These are phyloP conservation scores for Mortierella claussenii DNA, from an alignment of 192 early-diverging fungal species.

Conservation along the genomic window DNA sequence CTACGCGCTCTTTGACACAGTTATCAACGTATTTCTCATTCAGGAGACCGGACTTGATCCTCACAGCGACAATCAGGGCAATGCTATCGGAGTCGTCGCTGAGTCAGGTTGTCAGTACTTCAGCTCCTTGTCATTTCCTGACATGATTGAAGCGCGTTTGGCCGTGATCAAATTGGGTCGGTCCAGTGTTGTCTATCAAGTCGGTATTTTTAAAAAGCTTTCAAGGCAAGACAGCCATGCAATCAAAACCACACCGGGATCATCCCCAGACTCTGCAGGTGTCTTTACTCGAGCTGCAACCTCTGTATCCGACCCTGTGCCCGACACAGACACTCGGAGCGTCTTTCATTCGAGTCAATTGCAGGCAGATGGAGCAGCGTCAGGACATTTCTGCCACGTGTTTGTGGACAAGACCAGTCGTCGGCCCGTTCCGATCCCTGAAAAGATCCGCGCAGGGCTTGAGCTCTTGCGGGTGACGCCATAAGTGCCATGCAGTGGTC, in stretches of 20 bases:
- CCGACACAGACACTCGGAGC: background rate
- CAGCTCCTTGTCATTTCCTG: slow-evolving; percentile 59
- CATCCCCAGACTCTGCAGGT: slow-evolving; percentile 13
- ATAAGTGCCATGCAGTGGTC: background rate
- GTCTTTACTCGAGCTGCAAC: slow-evolving; percentile 26
- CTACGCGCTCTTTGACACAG: slow-evolving; percentile 66
- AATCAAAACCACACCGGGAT: background rate
- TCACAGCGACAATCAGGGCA: slow-evolving; percentile 12
- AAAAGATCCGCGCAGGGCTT: slow-evolving; percentile 25
- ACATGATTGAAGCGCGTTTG: slow-evolving; percentile 60
- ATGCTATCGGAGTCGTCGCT: slow-evolving; percentile 60
- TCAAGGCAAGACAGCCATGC: background rate
- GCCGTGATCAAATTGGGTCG: slow-evolving; percentile 59
- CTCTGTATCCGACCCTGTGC: slow-evolving; percentile 6
- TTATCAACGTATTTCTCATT: slow-evolving; percentile 67
- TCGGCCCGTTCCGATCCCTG: slow-evolving; percentile 50
- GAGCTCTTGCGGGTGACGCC: slow-evolving; percentile 24
- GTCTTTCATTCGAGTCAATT: slow-evolving; percentile 17
- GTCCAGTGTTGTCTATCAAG: slow-evolving; percentile 61
- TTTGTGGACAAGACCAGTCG: slow-evolving; percentile 58
- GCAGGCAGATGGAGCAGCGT: slow-evolving; percentile 43
- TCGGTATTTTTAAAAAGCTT: slow-evolving; percentile 64
- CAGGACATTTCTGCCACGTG: slow-evolving; percentile 62
- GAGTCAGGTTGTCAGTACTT: slow-evolving; percentile 54
- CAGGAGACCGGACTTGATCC: slow-evolving; percentile 56